Evolutionary conservation across 177 flowering plant genomes (phyloP).

Genomic region (Vitis hybrid): DNA sequence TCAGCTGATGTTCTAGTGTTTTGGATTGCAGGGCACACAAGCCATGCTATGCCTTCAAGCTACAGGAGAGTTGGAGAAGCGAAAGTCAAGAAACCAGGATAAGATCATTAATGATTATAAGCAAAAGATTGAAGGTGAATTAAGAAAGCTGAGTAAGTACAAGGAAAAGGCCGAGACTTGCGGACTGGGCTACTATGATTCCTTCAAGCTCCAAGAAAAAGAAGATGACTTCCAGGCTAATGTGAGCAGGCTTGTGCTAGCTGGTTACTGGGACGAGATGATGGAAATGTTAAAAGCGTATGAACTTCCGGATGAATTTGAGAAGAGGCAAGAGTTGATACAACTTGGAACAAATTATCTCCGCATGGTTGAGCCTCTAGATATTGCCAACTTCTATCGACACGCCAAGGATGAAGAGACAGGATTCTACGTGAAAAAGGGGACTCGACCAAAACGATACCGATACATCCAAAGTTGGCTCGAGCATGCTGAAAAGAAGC

Average conservation of each 20-base stretch:
- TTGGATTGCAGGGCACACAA: conserved; percentile 50
- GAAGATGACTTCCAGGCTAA: conserved; percentile 59
- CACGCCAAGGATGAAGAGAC: conserved; percentile 67
- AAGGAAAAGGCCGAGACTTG: conserved; percentile 31
- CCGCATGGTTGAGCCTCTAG: conserved; percentile 70
- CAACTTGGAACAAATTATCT: conserved; percentile 64
- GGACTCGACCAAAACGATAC: conserved; percentile 67
- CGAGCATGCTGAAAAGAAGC: conserved; percentile 37
- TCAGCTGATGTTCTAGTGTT: not conserved
- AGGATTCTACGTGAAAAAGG: conserved; percentile 58
- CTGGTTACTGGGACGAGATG: conserved; percentile 81
- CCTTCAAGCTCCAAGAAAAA: conserved; percentile 56
- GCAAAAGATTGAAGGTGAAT: conserved; percentile 31
- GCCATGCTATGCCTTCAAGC: conserved; percentile 73
- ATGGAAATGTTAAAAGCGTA: conserved; percentile 60
- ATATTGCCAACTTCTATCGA: conserved; percentile 85
- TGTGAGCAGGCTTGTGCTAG: conserved; percentile 56
- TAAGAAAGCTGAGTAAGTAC: conserved; percentile 39
- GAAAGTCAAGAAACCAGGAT: conserved; percentile 38
- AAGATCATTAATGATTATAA: conserved; percentile 32
- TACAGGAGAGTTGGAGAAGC: conserved; percentile 60
- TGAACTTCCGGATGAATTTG: conserved; percentile 75
- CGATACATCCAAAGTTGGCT: conserved; percentile 71
- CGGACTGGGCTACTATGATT: conserved; percentile 62
- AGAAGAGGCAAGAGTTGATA: conserved; percentile 30